phyloP scores from a whole-genome alignment of 371 early-diverging fungal species.

The Mucor lusitanicus region DNA sequence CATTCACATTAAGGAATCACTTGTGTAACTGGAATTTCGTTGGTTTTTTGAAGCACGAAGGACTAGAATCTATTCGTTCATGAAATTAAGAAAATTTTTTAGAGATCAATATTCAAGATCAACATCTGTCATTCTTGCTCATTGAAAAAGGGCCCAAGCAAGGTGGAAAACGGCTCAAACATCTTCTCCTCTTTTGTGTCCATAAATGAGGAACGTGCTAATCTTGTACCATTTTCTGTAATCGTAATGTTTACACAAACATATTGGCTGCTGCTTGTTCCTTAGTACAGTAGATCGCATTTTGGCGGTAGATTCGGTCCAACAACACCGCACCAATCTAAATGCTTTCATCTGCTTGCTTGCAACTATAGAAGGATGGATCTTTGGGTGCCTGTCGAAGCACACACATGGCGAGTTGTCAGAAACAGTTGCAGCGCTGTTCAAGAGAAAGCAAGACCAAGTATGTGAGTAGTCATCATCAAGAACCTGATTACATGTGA shows the following conservation, averaged over 20 bases:
- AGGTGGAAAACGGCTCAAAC: neutral
- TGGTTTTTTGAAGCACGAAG: neutral
- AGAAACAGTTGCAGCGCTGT: neutral
- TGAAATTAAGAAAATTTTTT: neutral
- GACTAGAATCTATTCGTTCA: conserved; percentile 7
- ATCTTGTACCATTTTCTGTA: neutral
- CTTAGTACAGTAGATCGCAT: neutral
- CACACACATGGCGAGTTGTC: neutral
- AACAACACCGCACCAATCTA: conserved; percentile 3
- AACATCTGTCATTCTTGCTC: neutral
- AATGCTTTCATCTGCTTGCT: neutral
- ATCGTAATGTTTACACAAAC: conserved; percentile 9
- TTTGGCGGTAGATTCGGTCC: conserved; percentile 1
- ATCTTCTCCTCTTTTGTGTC: neutral
- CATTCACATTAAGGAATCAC: conserved; percentile 2
- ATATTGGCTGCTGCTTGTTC: neutral
- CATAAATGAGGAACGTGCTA: neutral
- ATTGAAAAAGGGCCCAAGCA: neutral
- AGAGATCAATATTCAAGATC: conserved; percentile 3
- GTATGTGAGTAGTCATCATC: neutral
- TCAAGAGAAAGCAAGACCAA: neutral
- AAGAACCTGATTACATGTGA: neutral
- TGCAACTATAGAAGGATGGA: too few relatives aligned
- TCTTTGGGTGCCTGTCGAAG: neutral
- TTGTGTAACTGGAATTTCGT: neutral